Evolutionary conservation across 208 protist species (phyloP), one percentile per base, ranked within the genome.

Genomic region (Phytomonas sp.): DNA sequence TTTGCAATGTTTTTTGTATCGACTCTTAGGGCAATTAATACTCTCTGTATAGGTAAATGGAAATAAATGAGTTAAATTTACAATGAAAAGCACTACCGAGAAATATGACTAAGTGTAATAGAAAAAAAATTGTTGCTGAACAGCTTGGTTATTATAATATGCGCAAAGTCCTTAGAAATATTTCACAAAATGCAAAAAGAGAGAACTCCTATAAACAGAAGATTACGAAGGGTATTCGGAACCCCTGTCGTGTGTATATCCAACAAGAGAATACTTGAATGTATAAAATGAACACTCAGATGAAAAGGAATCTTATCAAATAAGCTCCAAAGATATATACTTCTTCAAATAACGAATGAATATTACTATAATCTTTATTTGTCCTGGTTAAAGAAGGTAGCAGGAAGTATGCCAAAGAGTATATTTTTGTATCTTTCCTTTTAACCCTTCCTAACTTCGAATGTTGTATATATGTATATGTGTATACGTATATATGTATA

Each of bases 291-390:
- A 17, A 46, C 40, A 46, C 40, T 46, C 40, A 46, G 40, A 46
- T 46, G 11, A 46, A 46, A 20, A 46, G 15, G 40, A 23, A 17
- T 1, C 15, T 46, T 46, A 46, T 46, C 40, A 46, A 46, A 46
- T 46, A 46, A 46, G 1, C 40, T 46, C 40, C 2, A 46, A 46
- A 46, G 40, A 46, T 46, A 46, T 46, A 46, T 20, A 46, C 40
- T 46, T 46, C 40, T 46, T 46, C 40, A 46, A 8, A 46, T 20
- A 46, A 46, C 40, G 15, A 46, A 67, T 67, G 17, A 67, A 56
- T 67, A 37, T 32, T 0, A 67, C 33, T 67, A 67, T 67, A 29
- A 37, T 56, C 46, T 6, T 67, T 67, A 67, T 67, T 67, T 46
- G 34, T 34, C 28, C 59, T 34, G 1, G 34, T 34, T 29, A 36